A percentile compares a stretch with the other conserved stretches of the same genome.
Evolutionary conservation across 768 basidiomycete species (phyloP).

Genomic region (Hirschioporus abietinus): DNA sequence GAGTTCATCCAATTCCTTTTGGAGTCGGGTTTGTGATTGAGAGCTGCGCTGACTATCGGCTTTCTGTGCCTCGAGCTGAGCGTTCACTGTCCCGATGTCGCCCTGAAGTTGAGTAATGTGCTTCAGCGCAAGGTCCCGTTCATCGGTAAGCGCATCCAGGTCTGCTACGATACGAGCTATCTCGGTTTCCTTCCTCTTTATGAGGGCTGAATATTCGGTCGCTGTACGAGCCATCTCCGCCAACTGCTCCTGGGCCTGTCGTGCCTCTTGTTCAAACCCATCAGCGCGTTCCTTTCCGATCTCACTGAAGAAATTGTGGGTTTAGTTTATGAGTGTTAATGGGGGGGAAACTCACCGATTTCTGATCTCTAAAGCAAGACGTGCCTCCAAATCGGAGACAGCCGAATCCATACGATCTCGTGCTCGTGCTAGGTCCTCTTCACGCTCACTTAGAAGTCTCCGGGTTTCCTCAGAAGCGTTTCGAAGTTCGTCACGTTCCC

Average conservation of each 20-base stretch:
- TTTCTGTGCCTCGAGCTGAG: constrained; percentile 56
- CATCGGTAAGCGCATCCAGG: constrained; percentile 46
- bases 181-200: constrained; percentile 74
- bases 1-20: constrained; percentile 82
- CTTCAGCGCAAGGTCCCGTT: constrained; percentile 48
- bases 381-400: constrained; percentile 64
- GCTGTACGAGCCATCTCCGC: constrained; percentile 72
- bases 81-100: constrained; percentile 58
- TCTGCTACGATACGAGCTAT: constrained; percentile 50
- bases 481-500: constrained; percentile 56
- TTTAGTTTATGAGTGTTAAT: constrained; percentile 5
- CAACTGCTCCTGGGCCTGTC: constrained; percentile 71
- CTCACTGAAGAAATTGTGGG: constrained; percentile 42
- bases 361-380: constrained; percentile 58
- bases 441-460: constrained; percentile 63
- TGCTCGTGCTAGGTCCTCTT: constrained; percentile 68
- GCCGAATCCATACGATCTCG: constrained; percentile 70
- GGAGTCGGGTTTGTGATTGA: constrained; percentile 52
- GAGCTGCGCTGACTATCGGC: constrained; percentile 45
- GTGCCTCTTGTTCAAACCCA: constrained; percentile 59
- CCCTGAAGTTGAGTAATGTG: constrained; percentile 66
- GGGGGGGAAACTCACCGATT: constrained; percentile 45
- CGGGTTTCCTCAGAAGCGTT: constrained; percentile 66
- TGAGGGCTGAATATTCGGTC: constrained; percentile 67
- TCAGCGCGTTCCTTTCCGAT: constrained; percentile 53